phyloP scores from a whole-genome alignment of 768 basidiomycete species.

The Pleurotus pulmonarius region DNA sequence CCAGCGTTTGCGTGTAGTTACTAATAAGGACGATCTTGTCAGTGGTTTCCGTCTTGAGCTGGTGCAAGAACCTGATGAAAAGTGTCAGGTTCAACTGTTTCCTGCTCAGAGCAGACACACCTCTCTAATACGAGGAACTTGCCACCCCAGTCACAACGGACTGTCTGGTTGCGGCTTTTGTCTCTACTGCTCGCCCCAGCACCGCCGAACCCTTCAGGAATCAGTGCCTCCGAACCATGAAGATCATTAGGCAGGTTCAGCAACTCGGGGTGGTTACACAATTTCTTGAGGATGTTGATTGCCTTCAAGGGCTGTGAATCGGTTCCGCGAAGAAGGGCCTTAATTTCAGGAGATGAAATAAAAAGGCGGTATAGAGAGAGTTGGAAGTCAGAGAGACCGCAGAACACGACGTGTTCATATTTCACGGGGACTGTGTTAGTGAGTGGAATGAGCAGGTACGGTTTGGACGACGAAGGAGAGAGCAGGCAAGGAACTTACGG shows the following conservation, averaged over 20 bases:
- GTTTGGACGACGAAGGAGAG: background rate
- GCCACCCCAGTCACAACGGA: conserved; percentile 83
- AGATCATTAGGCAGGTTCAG: conserved; percentile 84
- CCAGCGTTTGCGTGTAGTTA: conserved; percentile 94
- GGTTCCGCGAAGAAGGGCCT: conserved; percentile 79
- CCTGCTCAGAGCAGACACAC: conserved; percentile 32
- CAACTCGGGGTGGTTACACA: conserved; percentile 93
- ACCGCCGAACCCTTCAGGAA: conserved; percentile 79
- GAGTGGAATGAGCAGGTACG: conserved; percentile 3
- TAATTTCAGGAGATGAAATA: conserved; percentile 90
- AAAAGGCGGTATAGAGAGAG: conserved; percentile 83
- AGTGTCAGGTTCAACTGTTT: background rate
- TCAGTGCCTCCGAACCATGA: conserved; percentile 72
- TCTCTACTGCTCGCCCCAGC: conserved; percentile 39
- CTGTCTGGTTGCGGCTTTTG: conserved; percentile 42
- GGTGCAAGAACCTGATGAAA: conserved; percentile 72
- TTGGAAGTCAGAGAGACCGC: conserved; percentile 80
- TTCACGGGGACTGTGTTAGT: conserved; percentile 98
- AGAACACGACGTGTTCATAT: conserved; percentile 98
- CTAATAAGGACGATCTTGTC: conserved; percentile 98
- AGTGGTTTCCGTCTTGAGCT: conserved; percentile 72
- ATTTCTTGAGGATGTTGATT: conserved; percentile 90
- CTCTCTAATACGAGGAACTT: conserved; percentile 93
- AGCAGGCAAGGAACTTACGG: conserved; percentile 44
- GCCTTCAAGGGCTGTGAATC: conserved; percentile 95